Base-by-base conservation (phyloP, 768 basidiomycete genomes). In the Naematelia encephala region DNA sequence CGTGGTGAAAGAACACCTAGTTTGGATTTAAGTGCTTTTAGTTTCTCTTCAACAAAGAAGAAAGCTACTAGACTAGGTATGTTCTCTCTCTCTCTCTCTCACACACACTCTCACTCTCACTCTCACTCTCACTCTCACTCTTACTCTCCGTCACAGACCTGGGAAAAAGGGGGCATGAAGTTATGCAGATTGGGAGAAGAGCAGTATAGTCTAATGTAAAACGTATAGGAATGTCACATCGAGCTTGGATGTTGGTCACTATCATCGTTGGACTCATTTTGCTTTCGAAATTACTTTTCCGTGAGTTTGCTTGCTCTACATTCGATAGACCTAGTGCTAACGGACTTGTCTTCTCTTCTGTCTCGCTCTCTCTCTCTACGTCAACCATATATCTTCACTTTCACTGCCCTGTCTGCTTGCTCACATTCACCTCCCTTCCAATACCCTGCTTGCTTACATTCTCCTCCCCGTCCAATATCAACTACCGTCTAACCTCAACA, bases 211-310 rank as follows among this genome's bases (percentile, higher is more conserved):
- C n/a, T n/a, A n/a, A 39, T 8, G 34, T 22, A 8, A 29, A 10
- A 26, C 43, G 11, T 22, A n/a, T 26, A 70, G 66, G 71, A 2
- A 34, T 73, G 27, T 66, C 66, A 5, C 62, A 67, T 12, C 56
- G 66, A 30, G 72, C 66, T 5, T 73, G 72, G 72, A 28, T 69
- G 29, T 22, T 66, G 4, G 45, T 73, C 4, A 56, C 61, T 14
- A 48, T 64, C 8, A n/a, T 70, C 13, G 57, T 68, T 0, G 64
- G 62, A 0, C 57, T 70, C 8, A 34, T 70, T 11, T 45, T 70
- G 4, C 29, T 70, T 42, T 53, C 66, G 4, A 69, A 69, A 59
- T 34, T 62, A 29, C 11, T 67, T 0, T 61, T 70, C 23, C 68
- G 71, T 73, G 39, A 59, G 71, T 66, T 34, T 42, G n/a, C n/a